Conservation (phyloP, 2,329 filamentous ascomycete species). For the Cercospora sp. region DNA sequence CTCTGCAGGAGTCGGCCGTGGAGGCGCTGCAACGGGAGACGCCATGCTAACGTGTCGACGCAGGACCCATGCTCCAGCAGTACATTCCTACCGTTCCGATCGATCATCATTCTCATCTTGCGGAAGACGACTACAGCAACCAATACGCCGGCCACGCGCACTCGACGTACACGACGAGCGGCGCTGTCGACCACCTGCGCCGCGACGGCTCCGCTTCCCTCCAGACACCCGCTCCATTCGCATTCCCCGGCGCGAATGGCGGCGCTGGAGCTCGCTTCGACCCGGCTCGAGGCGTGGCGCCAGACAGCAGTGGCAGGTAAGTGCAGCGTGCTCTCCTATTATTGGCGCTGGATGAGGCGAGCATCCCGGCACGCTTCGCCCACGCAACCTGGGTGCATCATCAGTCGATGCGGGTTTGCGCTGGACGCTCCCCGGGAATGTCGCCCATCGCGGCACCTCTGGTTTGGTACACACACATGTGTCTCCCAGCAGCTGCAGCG, state of each 20-base stretch:
- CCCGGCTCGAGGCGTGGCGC: slow-evolving; percentile 52
- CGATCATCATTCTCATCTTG: slow-evolving; percentile 46
- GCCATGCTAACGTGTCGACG: slow-evolving; percentile 45
- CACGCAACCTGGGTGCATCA: slow-evolving; percentile 17
- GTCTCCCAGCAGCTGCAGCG: slow-evolving; percentile 20
- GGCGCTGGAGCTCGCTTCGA: slow-evolving; percentile 50
- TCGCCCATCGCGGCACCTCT: slow-evolving; percentile 24
- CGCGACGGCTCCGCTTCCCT: slow-evolving; percentile 54
- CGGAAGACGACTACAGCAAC: slow-evolving; percentile 50
- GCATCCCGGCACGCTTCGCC: slow-evolving; percentile 20
- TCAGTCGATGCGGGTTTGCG: slow-evolving; percentile 21
- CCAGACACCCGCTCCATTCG: slow-evolving; percentile 47
- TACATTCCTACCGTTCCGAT: slow-evolving; percentile 38
- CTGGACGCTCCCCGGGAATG: slow-evolving; percentile 18
- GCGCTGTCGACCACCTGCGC: slow-evolving; percentile 52
- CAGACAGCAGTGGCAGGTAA: slow-evolving; percentile 55
- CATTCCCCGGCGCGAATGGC: slow-evolving; percentile 51
- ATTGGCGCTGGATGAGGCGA: neutral
- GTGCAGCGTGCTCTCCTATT: slow-evolving; percentile 42
- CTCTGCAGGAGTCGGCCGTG: slow-evolving; percentile 13
- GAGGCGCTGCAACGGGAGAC: slow-evolving; percentile 5
- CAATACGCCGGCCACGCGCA: slow-evolving; percentile 49
- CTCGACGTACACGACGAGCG: slow-evolving; percentile 44
- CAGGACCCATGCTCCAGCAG: slow-evolving; percentile 49
- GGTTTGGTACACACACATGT: slow-evolving; percentile 20